A percentile compares a stretch with the other conserved stretches of the same genome.
Conservation (phyloP, 345 rosid species). For the Lumnitzera littorea region DNA sequence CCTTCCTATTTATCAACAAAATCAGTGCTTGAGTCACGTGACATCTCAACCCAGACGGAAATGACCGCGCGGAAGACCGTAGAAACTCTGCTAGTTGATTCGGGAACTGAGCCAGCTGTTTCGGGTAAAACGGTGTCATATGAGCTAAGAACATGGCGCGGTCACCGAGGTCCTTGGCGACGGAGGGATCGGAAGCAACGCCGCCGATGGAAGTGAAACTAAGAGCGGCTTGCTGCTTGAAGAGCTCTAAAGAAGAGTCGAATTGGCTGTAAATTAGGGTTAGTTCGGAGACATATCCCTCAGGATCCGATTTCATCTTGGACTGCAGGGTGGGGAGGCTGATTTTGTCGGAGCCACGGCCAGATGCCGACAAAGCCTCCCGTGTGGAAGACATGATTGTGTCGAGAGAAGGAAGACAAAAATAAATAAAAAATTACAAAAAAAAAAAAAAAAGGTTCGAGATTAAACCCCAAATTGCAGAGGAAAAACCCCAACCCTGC, state of each 20-base stretch:
- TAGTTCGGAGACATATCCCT: constrained; percentile 76
- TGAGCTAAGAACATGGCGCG: constrained; percentile 76
- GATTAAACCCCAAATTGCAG: too few relatives aligned
- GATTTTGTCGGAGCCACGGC: constrained; percentile 69
- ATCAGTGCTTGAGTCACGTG: constrained; percentile 67
- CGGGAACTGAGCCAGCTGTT: constrained; percentile 57
- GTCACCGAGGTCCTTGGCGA: constrained; percentile 79
- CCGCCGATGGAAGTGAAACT: constrained; percentile 64
- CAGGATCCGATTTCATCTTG: constrained; percentile 83
- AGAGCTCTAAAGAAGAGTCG: constrained; percentile 71
- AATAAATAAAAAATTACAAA: too few relatives aligned
- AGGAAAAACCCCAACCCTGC: too few relatives aligned
- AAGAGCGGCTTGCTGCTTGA: constrained; percentile 71
- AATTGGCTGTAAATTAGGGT: constrained; percentile 61
- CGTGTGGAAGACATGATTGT: constrained; percentile 18
- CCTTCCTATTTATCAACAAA: constrained; percentile 69
- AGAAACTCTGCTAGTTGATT: constrained; percentile 65
- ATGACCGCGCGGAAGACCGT: constrained; percentile 42
- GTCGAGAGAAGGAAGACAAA: too few relatives aligned
- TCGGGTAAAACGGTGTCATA: constrained; percentile 71
- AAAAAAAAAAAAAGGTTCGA: too few relatives aligned
- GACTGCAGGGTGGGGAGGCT: constrained; percentile 64
- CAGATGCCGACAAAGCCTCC: constrained; percentile 64
- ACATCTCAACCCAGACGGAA: constrained; percentile 78
- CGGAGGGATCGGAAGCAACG: constrained; percentile 48